phyloP scores from a whole-genome alignment of 192 early-diverging fungal species.

The Allomyces arbusculus region DNA sequence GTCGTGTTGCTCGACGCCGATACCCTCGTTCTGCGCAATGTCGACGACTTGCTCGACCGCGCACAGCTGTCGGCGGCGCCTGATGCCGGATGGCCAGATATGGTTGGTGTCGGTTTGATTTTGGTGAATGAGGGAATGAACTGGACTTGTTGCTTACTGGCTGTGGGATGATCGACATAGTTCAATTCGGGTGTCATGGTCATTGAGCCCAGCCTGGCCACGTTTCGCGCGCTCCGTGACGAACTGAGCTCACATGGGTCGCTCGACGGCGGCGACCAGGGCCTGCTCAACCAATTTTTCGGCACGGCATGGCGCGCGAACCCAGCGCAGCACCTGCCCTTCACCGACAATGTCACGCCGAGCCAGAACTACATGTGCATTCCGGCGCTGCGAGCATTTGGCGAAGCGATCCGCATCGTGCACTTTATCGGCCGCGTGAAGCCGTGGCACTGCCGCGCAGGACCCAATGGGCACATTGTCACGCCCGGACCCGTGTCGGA shows the following conservation, averaged over 20 bases:
- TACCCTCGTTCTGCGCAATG: slow-evolving; percentile 51
- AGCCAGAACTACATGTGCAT: slow-evolving; percentile 62
- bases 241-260: neutral
- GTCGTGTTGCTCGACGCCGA: slow-evolving; percentile 76
- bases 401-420: slow-evolving; percentile 48
- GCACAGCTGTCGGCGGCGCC: slow-evolving; percentile 62
- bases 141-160: neutral
- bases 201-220: neutral
- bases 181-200: slow-evolving; percentile 64
- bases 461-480: slow-evolving; percentile 1
- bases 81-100: slow-evolving; percentile 88
- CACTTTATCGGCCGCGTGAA: slow-evolving; percentile 85
- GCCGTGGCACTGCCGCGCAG: slow-evolving; percentile 63
- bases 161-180: slow-evolving; percentile 12
- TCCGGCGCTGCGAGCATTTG: slow-evolving; percentile 30
- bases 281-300: slow-evolving; percentile 77
- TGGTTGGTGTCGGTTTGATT: neutral
- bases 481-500: no score
- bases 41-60: slow-evolving; percentile 61
- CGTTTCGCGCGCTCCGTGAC: neutral
- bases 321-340: slow-evolving; percentile 41
- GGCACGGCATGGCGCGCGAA: slow-evolving; percentile 28
- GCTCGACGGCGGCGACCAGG: slow-evolving; percentile 68
- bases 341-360: slow-evolving; percentile 76
- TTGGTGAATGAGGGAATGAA: neutral